Evolutionary conservation across 768 basidiomycete genomes (phyloP), one percentile per base, ranked within the genome.

Genomic region (Mycena alexandri): DNA sequence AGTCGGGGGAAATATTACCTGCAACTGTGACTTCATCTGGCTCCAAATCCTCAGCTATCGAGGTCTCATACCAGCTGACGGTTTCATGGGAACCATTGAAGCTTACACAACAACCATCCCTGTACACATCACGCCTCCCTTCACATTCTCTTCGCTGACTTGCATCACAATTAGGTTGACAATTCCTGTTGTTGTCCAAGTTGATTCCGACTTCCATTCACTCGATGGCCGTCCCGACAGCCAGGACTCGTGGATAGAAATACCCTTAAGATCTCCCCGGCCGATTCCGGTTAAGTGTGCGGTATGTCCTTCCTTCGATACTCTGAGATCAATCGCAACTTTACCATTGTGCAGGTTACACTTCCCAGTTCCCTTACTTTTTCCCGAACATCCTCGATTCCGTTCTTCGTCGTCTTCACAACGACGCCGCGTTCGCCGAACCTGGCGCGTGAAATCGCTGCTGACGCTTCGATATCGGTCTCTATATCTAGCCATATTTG

Each of bases 391-490:
- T 74, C 72, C 14, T 75, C 78, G n/a, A 76, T 86, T 44, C 79
- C 84, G 13, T 86, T 79, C 65, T 86, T 81, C 69, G 82, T 86
- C 42, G 83, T 86, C 17, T 85, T 84, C 70, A 77, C 79, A 8
- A 84, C 85, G 14, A 79, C 71, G 25, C 77, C 80, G 33, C 72
- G 79, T 38, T 83, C 80, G 14, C 58, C 75, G 2, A 50, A 63
- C n/a, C 76, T 86, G 14, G 75, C 82, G n/a, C 77, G 77, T 25
- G 83, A 86, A 65, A 83, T 86, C 17, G 79, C 83, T 12, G 65
- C 80, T 5, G 84, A 85, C 65, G 82, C 85, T 13, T 84, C 83
- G 25, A 80, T 84, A 48, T 76, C 77, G 11, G 79, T 85, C 46
- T 81, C 80, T 0, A 77, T 86, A 4, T 59, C 80, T 42, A 81